These are phyloP conservation scores for Penicillium lagena DNA, from an alignment of 495 filamentous ascomycete genomes.

Conservation along the genomic window DNA sequence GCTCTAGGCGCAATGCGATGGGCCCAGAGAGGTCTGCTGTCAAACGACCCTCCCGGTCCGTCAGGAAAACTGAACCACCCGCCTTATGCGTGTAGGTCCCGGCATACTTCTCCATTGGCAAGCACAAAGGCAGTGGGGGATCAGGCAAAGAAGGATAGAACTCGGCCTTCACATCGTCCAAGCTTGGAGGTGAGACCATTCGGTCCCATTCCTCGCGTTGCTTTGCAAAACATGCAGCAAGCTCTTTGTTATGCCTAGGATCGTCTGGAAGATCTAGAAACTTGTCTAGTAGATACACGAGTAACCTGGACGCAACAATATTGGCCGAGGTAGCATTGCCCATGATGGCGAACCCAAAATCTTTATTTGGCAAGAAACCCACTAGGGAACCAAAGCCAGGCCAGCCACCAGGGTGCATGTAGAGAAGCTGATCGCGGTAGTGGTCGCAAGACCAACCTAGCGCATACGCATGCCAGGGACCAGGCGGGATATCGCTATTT, in stretches of 20 bases:
- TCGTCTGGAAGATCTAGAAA: conserved; percentile 1
- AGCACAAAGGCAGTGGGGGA: conserved; percentile 7
- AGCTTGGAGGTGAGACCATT: background rate
- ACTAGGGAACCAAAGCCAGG: conserved; percentile 37
- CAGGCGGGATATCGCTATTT: conserved; percentile 6
- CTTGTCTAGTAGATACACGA: conserved; percentile 7
- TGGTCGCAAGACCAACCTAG: conserved; percentile 37
- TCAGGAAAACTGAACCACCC: conserved; percentile 1
- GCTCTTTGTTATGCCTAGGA: background rate
- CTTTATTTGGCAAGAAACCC: conserved; percentile 35
- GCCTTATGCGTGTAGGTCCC: conserved; percentile 9
- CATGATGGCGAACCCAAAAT: conserved; percentile 41
- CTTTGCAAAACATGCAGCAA: background rate
- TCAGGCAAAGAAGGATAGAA: conserved; percentile 6
- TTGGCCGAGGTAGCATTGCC: conserved; percentile 19
- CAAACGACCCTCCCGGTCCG: background rate
- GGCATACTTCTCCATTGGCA: conserved; percentile 8
- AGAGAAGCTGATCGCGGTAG: conserved; percentile 36
- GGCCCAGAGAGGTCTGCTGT: conserved; percentile 1
- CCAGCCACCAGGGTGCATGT: conserved; percentile 40
- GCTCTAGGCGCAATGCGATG: background rate
- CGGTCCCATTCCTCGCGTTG: conserved; percentile 1
- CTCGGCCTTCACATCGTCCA: background rate
- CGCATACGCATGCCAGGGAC: conserved; percentile 26
- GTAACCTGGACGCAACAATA: background rate